phyloP scores from a whole-genome alignment of 345 rosid genomes.

The Sisymbrium altissimum region DNA sequence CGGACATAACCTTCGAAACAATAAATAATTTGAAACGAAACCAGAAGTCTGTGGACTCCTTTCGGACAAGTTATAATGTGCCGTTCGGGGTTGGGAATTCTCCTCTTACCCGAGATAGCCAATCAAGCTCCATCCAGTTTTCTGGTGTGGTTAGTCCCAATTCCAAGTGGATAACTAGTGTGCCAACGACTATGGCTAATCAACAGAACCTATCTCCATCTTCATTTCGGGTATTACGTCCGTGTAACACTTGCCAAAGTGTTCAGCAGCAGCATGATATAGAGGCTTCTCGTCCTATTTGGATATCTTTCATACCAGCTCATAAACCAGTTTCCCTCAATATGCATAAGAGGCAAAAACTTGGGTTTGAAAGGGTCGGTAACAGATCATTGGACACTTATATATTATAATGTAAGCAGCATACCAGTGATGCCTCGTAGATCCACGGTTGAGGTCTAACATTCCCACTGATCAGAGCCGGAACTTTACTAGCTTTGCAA shows the following conservation, averaged over 20 bases:
- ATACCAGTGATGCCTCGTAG: slow-evolving; percentile 93
- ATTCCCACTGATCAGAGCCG: slow-evolving; percentile 39
- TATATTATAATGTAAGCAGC: slow-evolving; percentile 61
- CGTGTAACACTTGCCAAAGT: slow-evolving; percentile 46
- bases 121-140: slow-evolving; percentile 38
- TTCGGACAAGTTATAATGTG: slow-evolving; percentile 29
- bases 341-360: slow-evolving; percentile 38
- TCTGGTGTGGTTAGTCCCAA: slow-evolving; percentile 41
- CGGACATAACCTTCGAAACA: too few relatives aligned
- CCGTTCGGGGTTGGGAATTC: slow-evolving; percentile 33
- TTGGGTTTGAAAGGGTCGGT: slow-evolving; percentile 41
- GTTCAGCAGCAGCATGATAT: slow-evolving; percentile 39
- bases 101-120: slow-evolving; percentile 43
- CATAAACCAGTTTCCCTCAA: slow-evolving; percentile 31
- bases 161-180: slow-evolving; percentile 40
- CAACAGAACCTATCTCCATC: slow-evolving; percentile 32
- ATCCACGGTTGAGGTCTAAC: slow-evolving; percentile 59
- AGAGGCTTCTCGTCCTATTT: slow-evolving; percentile 38
- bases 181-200: slow-evolving; percentile 29
- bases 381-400: slow-evolving; percentile 44
- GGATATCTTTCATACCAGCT: slow-evolving; percentile 40
- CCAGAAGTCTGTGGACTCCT: slow-evolving; percentile 39
- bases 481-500: slow-evolving; percentile 38
- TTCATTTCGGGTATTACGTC: slow-evolving; percentile 32
- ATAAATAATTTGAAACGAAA: too few relatives aligned